Conservation (phyloP, 2,329 filamentous ascomycete species). For the Fusarium liriodendri region DNA sequence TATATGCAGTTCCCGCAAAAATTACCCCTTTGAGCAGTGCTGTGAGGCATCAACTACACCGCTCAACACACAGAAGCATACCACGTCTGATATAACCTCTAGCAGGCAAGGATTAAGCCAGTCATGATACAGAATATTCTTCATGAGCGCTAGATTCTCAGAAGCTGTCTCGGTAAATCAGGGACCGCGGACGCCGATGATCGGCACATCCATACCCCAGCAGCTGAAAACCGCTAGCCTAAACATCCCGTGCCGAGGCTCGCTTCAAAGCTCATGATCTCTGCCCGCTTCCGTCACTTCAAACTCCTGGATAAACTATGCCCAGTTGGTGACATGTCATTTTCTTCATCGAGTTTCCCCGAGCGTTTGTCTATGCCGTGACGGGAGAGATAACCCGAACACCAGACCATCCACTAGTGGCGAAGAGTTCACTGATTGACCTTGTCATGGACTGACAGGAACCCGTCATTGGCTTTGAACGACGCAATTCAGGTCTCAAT, state of each 20-base stretch:
- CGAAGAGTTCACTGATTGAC: neutral
- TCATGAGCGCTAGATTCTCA: neutral
- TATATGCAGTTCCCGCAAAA: constrained; percentile 29
- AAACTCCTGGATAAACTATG: neutral
- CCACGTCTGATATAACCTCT: neutral
- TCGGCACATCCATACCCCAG: neutral
- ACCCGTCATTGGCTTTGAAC: constrained; percentile 8
- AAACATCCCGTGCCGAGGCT: constrained; percentile 23
- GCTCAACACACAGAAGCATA: neutral
- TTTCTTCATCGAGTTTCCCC: neutral
- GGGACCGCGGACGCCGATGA: neutral
- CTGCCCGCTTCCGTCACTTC: neutral
- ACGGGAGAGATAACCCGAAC: neutral
- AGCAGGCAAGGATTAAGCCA: neutral
- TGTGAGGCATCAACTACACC: neutral
- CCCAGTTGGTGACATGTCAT: neutral
- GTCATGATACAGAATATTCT: neutral
- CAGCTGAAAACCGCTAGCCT: neutral
- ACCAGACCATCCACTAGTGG: neutral
- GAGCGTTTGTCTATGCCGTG: neutral
- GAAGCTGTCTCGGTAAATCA: neutral
- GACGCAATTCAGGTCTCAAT: constrained; percentile 4
- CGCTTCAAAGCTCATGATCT: constrained; percentile 6
- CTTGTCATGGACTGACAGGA: constrained; percentile 28
- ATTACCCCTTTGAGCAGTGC: constrained; percentile 29